A percentile compares a stretch with the other conserved stretches of the same genome.
These are phyloP conservation scores for Rhodosorus marinus DNA, from an alignment of 23 red algal genomes.

Conservation along the genomic window DNA sequence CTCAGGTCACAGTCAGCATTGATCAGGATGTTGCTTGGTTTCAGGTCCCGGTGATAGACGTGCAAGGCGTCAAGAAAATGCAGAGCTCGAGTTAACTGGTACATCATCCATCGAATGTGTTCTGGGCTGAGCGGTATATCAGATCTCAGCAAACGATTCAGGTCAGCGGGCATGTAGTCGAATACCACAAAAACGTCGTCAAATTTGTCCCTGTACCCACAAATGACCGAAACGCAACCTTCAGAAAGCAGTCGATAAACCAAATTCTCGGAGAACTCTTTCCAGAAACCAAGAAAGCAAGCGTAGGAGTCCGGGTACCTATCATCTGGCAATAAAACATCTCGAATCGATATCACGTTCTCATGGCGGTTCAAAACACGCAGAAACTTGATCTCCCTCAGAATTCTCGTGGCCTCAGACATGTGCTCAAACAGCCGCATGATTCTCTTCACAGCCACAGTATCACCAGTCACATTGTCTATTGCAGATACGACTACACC, in stretches of 20 bases:
- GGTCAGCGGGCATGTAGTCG: constrained; percentile 75
- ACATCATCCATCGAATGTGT: constrained; percentile 45
- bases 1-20: constrained; percentile 49
- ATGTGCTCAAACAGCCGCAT: constrained; percentile 29
- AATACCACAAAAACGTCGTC: constrained; percentile 91
- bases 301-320: no score
- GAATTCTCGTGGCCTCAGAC: constrained; percentile 60
- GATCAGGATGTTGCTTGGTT: constrained; percentile 88
- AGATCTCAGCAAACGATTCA: constrained; percentile 41
- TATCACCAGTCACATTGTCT: constrained; percentile 24
- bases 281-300: no score
- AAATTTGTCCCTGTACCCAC: constrained; percentile 50
- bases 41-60: constrained; percentile 83
- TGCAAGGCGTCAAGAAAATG: constrained; percentile 52
- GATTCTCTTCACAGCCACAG: constrained; percentile 82
- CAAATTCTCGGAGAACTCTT: no score
- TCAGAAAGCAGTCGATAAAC: no score
- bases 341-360: constrained; percentile 60
- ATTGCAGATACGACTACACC: constrained; percentile 62
- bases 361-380: constrained; percentile 62
- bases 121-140: constrained; percentile 17
- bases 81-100: constrained; percentile 63
- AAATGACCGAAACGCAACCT: no score
- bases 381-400: constrained; percentile 88
- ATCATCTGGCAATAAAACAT: constrained; percentile 76